These are phyloP conservation scores for Aspergillus brasiliensis DNA, from an alignment of 2,329 filamentous ascomycete species.

Conservation along the genomic window DNA sequence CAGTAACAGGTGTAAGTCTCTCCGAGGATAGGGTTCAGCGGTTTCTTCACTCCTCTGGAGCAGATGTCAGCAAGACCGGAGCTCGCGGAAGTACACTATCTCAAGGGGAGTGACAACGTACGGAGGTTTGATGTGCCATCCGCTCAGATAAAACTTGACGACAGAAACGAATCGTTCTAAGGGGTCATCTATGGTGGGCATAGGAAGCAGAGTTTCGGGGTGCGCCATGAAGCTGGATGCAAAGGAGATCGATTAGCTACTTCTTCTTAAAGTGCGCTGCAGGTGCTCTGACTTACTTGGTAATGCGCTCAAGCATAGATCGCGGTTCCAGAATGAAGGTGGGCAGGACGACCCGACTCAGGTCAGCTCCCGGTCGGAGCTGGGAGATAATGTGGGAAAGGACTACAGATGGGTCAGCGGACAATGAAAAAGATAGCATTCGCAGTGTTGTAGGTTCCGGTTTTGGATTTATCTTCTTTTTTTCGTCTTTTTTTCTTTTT, in stretches of 20 bases:
- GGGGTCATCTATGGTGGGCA: slow-evolving; percentile 85
- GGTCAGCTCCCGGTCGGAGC: slow-evolving; percentile 88
- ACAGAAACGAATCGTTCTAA: slow-evolving; percentile 88
- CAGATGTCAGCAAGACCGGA: slow-evolving; percentile 10
- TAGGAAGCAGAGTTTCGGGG: slow-evolving; percentile 88
- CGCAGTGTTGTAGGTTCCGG: not conserved
- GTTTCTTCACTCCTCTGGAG: slow-evolving; percentile 90
- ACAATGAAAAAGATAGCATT: not conserved
- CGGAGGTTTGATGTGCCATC: slow-evolving; percentile 98
- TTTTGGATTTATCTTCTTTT: not conserved
- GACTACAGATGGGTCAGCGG: slow-evolving; percentile 57
- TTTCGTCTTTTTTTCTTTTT: not conserved
- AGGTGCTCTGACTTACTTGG: slow-evolving; percentile 66
- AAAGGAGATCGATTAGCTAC: slow-evolving; percentile 24
- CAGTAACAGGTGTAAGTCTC: slow-evolving; percentile 95
- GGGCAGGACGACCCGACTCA: slow-evolving; percentile 90
- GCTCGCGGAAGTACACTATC: not conserved
- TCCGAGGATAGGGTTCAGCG: slow-evolving; percentile 92
- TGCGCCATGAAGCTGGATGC: slow-evolving; percentile 92
- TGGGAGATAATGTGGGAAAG: slow-evolving; percentile 97
- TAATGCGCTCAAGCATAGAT: slow-evolving; percentile 98
- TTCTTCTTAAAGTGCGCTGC: not conserved
- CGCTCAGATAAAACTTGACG: slow-evolving; percentile 96
- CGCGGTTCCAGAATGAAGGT: slow-evolving; percentile 98
- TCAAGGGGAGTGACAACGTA: slow-evolving; percentile 52